A percentile compares a stretch with the other conserved stretches of the same genome.
Evolutionary conservation across 768 basidiomycete species (phyloP).

Genomic region (Suillus alpinus): DNA sequence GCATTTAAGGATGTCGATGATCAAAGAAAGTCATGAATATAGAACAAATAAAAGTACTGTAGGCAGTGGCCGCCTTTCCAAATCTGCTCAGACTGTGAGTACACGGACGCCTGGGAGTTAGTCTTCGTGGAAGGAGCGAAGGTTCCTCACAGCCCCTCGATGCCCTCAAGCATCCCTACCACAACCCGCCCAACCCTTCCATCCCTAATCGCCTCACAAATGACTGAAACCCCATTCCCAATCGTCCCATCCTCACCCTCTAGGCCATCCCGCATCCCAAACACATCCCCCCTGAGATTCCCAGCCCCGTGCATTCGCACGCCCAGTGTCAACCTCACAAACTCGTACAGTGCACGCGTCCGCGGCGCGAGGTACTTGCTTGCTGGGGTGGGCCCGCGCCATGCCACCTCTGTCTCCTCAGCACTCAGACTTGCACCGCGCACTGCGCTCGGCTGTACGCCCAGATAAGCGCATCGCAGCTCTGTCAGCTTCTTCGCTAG

Average conservation of each 20-base stretch:
- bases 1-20: neutral
- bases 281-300: conserved; percentile 58
- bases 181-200: conserved; percentile 63
- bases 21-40: neutral
- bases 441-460: conserved; percentile 20
- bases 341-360: conserved; percentile 74
- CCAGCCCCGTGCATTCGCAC: conserved; percentile 79
- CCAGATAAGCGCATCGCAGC: conserved; percentile 27
- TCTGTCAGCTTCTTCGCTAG: conserved; percentile 23
- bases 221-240: conserved; percentile 69
- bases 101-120: neutral
- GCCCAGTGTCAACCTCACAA: conserved; percentile 67
- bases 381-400: conserved; percentile 63
- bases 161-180: conserved; percentile 44
- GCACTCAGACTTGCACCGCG: conserved; percentile 9
- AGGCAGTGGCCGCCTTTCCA: neutral
- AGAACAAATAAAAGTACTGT: neutral
- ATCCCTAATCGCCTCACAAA: conserved; percentile 79
- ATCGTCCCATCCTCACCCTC: conserved; percentile 49
- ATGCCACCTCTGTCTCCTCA: conserved; percentile 28
- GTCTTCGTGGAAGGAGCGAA: too few species aligned
- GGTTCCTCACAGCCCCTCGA: conserved; percentile 9
- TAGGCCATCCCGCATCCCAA: conserved; percentile 53
- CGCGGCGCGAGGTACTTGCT: conserved; percentile 48
- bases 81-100: neutral